A percentile compares a stretch with the other conserved stretches of the same genome.
These are phyloP conservation scores for Protomyces inundatus DNA, from an alignment of 1,139 yeast genomes.

Conservation along the genomic window DNA sequence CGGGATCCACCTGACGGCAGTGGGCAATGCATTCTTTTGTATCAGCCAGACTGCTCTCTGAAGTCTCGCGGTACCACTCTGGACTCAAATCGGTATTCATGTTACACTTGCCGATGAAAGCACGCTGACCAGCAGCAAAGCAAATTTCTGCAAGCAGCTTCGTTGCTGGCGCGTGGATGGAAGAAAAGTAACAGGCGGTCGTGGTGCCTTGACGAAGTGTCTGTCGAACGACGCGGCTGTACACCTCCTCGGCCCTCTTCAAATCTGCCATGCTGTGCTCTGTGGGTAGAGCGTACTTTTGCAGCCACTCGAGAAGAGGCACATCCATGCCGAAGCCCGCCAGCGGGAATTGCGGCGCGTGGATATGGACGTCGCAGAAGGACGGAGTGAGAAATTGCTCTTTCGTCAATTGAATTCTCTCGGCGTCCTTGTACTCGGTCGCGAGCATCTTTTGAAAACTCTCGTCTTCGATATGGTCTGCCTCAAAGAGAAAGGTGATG, in stretches of 20 bases:
- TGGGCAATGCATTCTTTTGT: slow-evolving; percentile 56
- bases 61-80: slow-evolving; percentile 59
- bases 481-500: slow-evolving; percentile 44
- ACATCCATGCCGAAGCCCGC: slow-evolving; percentile 81
- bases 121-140: slow-evolving; percentile 67
- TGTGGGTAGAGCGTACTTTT: slow-evolving; percentile 78
- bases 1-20: slow-evolving; percentile 51
- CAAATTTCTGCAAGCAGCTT: slow-evolving; percentile 71
- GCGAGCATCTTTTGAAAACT: neutral
- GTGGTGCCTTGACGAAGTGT: slow-evolving; percentile 82
- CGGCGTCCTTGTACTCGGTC: slow-evolving; percentile 8
- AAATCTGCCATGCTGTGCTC: slow-evolving; percentile 58
- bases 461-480: slow-evolving; percentile 12
- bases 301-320: slow-evolving; percentile 83
- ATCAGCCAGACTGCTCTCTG: slow-evolving; percentile 51
- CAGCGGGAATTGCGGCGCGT: slow-evolving; percentile 96
- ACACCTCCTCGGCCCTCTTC: slow-evolving; percentile 55
- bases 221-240: slow-evolving; percentile 57
- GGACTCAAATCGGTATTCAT: slow-evolving; percentile 68
- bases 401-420: neutral
- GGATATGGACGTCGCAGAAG: slow-evolving; percentile 89
- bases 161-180: slow-evolving; percentile 73
- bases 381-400: slow-evolving; percentile 62
- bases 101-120: slow-evolving; percentile 82
- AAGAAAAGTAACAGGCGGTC: slow-evolving; percentile 84